Evolutionary conservation across 345 rosid species (phyloP).

Genomic region (Eucalyptus caleyi): DNA sequence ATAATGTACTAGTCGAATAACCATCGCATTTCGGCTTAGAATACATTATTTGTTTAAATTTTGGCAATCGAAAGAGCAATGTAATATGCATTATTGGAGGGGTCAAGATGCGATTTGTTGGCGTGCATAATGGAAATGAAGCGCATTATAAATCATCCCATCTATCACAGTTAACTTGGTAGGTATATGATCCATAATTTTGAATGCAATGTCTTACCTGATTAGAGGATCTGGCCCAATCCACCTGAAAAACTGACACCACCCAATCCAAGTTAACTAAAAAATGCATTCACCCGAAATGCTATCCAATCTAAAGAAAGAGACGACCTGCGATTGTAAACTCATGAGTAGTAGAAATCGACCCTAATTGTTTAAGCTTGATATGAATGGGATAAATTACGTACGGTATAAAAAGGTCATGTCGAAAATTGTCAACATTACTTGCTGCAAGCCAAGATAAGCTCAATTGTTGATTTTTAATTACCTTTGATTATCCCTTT

Average conservation of each 20-base stretch:
- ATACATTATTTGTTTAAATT: neutral
- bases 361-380: neutral
- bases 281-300: neutral
- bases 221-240: neutral
- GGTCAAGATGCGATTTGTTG: neutral
- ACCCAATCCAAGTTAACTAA: neutral
- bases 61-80: neutral
- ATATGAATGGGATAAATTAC: too few species aligned
- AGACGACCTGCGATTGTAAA: too few species aligned
- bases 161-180: neutral
- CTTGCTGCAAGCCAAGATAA: neutral
- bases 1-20: neutral
- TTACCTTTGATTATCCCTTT: neutral
- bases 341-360: neutral
- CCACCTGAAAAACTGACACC: neutral
- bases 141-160: neutral
- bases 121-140: neutral
- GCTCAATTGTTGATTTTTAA: neutral
- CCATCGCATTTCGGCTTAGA: neutral
- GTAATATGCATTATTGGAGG: neutral
- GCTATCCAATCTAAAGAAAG: too few species aligned
- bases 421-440: neutral
- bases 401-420: neutral
- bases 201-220: neutral
- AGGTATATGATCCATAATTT: neutral